These are phyloP conservation scores for Metschnikowia similis DNA, from an alignment of 805 yeast genomes.

Conservation along the genomic window DNA sequence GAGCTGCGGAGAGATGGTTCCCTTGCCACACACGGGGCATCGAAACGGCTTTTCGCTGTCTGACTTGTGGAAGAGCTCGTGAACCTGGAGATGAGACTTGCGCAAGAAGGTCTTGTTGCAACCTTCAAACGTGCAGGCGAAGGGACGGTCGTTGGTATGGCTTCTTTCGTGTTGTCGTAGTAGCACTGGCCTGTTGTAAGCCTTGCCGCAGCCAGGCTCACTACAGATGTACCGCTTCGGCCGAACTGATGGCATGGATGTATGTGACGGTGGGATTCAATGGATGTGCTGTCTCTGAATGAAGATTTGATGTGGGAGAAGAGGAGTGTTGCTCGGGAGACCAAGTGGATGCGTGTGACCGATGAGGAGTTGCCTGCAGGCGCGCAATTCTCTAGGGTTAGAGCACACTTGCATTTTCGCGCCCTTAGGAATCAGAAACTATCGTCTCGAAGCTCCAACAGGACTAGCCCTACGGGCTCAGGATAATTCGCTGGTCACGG, in stretches of 20 bases:
- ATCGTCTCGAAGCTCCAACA: not conserved
- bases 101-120: conserved; percentile 69
- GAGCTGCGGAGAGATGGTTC: conserved; percentile 78
- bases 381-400: not conserved
- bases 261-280: not conserved
- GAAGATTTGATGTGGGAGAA: not conserved
- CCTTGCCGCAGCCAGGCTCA: conserved; percentile 63
- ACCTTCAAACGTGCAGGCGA: conserved; percentile 46
- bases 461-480: no score
- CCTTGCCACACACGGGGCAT: conserved; percentile 76
- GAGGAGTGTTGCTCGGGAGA: not conserved
- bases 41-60: conserved; percentile 60
- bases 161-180: conserved; percentile 77
- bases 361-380: conserved; percentile 1
- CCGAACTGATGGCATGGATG: conserved; percentile 25
- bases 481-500: no score
- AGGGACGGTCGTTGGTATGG: conserved; percentile 80
- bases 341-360: not conserved
- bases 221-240: conserved; percentile 63
- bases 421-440: not conserved
- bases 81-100: conserved; percentile 78
- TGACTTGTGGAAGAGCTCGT: conserved; percentile 55
- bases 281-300: no score
- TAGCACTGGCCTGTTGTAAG: conserved; percentile 76
- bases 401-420: not conserved